Conservation (phyloP, 257 asterid genomes). For the Fraxinus quadrangulata region DNA sequence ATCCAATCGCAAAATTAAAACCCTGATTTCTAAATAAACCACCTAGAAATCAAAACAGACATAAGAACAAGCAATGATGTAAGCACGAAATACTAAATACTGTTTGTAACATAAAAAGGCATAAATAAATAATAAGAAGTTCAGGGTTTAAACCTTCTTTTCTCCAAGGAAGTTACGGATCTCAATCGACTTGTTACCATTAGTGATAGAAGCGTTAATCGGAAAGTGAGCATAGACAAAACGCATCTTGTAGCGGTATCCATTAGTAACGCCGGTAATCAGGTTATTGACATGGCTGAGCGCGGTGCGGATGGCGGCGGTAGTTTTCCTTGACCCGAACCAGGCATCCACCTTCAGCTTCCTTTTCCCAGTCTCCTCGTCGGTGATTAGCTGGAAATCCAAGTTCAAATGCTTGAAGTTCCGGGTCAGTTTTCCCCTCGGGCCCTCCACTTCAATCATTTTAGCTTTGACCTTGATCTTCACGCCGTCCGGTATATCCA, state of each 20-base stretch:
- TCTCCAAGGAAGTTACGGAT: conserved; percentile 88
- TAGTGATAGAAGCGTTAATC: conserved; percentile 66
- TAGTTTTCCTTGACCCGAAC: conserved; percentile 79
- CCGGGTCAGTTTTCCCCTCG: conserved; percentile 68
- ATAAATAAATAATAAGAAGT: neutral
- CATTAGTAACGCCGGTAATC: conserved; percentile 74
- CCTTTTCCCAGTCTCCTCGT: conserved; percentile 62
- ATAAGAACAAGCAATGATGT: neutral
- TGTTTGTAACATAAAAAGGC: neutral
- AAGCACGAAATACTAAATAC: neutral
- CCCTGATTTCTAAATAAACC: neutral
- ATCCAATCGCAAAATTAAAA: neutral
- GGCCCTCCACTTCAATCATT: conserved; percentile 74
- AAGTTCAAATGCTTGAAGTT: conserved; percentile 75
- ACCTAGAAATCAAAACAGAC: neutral
- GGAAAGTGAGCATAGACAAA: conserved; percentile 89
- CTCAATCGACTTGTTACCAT: conserved; percentile 59
- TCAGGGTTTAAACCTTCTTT: conserved; percentile 52
- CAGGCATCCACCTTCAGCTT: conserved; percentile 83
- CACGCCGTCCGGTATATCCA: conserved; percentile 81
- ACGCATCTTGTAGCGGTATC: conserved; percentile 88
- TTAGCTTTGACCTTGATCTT: conserved; percentile 74
- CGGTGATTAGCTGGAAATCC: conserved; percentile 73
- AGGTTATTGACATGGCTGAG: conserved; percentile 77
- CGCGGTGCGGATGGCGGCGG: conserved; percentile 81